Evolutionary conservation across 768 basidiomycete genomes (phyloP).

Genomic region (Lactarius hengduanensis): DNA sequence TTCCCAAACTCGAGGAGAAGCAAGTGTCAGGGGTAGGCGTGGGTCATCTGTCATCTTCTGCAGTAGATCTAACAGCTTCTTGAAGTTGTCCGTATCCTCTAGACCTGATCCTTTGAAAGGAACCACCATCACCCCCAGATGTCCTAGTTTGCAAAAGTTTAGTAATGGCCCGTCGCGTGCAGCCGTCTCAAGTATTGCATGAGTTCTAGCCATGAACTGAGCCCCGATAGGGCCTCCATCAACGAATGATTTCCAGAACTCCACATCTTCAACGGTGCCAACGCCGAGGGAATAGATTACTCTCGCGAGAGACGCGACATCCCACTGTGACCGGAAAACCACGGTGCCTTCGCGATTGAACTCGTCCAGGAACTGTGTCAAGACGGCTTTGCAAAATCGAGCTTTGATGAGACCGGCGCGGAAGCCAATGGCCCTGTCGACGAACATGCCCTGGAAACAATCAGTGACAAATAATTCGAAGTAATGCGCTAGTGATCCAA

Average conservation of each 20-base stretch:
- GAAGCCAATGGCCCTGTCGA: constrained; percentile 3
- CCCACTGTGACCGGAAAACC: neutral
- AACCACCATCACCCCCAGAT: neutral
- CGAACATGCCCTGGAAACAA: constrained; percentile 9
- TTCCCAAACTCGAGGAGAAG: constrained; percentile 2
- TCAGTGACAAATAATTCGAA: constrained; percentile 1
- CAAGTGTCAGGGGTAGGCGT: neutral
- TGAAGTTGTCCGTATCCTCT: neutral
- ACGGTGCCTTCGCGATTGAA: neutral
- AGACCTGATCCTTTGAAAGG: constrained; percentile 2
- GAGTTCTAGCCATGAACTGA: neutral
- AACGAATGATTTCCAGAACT: constrained; percentile 5
- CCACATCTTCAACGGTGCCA: neutral
- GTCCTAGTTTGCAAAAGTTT: constrained; percentile 14
- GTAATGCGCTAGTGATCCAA: constrained; percentile 1
- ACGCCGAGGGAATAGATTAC: neutral
- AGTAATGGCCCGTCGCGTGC: constrained; percentile 12
- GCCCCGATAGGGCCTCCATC: neutral
- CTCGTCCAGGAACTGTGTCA: neutral
- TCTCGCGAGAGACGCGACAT: neutral
- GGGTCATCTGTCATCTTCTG: neutral
- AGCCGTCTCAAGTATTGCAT: neutral
- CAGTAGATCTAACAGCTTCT: constrained; percentile 2
- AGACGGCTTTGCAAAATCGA: neutral
- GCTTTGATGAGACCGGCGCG: constrained; percentile 2